phyloP scores from a whole-genome alignment of 768 basidiomycete species.

The Coprinellus aureogranulatus region DNA sequence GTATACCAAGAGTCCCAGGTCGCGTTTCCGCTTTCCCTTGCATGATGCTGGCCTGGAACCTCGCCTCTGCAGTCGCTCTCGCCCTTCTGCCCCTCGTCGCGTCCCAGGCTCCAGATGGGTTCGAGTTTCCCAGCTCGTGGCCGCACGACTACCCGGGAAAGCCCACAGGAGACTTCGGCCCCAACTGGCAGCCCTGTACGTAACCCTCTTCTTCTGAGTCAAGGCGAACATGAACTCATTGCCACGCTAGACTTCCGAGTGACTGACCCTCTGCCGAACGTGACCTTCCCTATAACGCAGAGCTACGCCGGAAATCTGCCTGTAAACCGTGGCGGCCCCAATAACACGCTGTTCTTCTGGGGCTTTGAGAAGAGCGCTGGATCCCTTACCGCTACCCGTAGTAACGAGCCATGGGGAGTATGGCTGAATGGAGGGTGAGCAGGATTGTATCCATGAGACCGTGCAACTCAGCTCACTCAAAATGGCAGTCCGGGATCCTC shows the following conservation, averaged over 20 bases:
- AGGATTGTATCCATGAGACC: neutral
- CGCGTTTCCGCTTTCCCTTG: no score
- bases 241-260: conserved; percentile 55
- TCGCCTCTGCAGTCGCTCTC: conserved; percentile 8
- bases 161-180: conserved; percentile 47
- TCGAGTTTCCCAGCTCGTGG: conserved; percentile 40
- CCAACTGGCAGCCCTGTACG: conserved; percentile 64
- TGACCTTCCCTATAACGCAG: conserved; percentile 52
- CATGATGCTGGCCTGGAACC: no score
- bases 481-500: conserved; percentile 61
- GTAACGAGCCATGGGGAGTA: conserved; percentile 62
- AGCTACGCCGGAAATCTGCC: conserved; percentile 65
- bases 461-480: neutral
- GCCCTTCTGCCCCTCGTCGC: conserved; percentile 16
- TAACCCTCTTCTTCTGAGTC: conserved; percentile 3
- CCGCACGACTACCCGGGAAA: conserved; percentile 48
- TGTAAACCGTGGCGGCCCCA: conserved; percentile 55
- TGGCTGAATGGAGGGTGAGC: conserved; percentile 73
- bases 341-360: conserved; percentile 66
- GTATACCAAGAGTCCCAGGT: no score
- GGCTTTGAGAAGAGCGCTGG: conserved; percentile 56
- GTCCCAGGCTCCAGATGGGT: conserved; percentile 16
- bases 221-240: neutral
- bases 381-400: conserved; percentile 47
- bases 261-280: conserved; percentile 53